A percentile compares a stretch with the other conserved stretches of the same genome.
Evolutionary conservation across 176 grass and related monocot species (phyloP).

Genomic region (Oryza brachyantha): DNA sequence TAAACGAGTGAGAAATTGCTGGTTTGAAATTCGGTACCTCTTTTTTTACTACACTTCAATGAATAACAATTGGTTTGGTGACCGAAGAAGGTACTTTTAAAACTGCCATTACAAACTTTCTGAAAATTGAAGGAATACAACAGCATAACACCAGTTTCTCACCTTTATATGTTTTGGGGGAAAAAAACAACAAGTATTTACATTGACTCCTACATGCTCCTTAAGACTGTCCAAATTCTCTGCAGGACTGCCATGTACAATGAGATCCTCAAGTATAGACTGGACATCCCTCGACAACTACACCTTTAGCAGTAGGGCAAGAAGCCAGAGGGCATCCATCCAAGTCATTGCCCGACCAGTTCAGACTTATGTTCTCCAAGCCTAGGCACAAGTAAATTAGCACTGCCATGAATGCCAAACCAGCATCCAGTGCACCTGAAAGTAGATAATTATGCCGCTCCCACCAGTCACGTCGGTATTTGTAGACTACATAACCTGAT

Average conservation of each 20-base stretch:
- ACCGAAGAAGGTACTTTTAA: neutral
- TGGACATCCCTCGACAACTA: constrained; percentile 71
- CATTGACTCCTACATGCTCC: neutral
- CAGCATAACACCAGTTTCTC: neutral
- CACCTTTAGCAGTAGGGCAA: constrained; percentile 77
- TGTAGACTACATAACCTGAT: constrained; percentile 90
- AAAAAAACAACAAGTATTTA: constrained; percentile 30
- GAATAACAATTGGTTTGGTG: neutral
- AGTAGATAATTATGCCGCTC: constrained; percentile 85
- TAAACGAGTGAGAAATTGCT: neutral
- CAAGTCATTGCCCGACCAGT: constrained; percentile 90
- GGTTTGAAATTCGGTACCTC: neutral
- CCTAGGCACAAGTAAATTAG: constrained; percentile 79
- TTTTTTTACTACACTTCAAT: neutral
- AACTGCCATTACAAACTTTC: neutral
- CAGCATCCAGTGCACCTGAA: constrained; percentile 86
- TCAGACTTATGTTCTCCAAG: constrained; percentile 62
- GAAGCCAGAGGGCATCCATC: constrained; percentile 82
- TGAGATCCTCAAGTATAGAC: constrained; percentile 37
- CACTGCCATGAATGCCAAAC: constrained; percentile 87
- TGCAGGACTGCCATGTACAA: neutral
- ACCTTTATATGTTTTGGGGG: constrained; percentile 15
- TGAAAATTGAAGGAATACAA: neutral
- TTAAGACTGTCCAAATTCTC: neutral
- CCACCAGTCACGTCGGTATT: constrained; percentile 81